Percentiles rank a stretch among this genome's conserved stretches.
Evolutionary conservation across 768 basidiomycete genomes (phyloP).

Genomic region (Mycena chlorophos): DNA sequence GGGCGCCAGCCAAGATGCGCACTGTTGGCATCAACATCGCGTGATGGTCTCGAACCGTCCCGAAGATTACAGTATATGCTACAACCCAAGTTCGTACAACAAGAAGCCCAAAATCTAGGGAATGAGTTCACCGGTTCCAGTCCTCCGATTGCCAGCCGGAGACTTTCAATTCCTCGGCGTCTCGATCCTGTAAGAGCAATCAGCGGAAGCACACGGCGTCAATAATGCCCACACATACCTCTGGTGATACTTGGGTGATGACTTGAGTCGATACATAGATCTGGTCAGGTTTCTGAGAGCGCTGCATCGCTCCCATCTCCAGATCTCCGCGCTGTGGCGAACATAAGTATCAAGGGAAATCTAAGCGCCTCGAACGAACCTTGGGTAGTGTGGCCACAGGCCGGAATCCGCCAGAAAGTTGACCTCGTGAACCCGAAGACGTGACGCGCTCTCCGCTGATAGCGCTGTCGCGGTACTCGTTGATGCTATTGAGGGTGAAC

Average conservation of each 20-base stretch:
- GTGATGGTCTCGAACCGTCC: too few relatives aligned
- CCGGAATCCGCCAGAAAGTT: slow-evolving; percentile 5
- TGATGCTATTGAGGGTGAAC: neutral
- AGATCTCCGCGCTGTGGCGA: neutral
- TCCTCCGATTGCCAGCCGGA: neutral
- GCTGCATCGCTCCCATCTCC: neutral
- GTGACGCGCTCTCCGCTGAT: neutral
- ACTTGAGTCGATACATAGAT: neutral
- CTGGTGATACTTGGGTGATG: neutral
- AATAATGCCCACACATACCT: too few relatives aligned
- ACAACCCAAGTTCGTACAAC: neutral
- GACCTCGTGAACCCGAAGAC: slow-evolving; percentile 2
- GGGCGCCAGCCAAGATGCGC: too few relatives aligned
- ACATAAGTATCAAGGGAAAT: neutral
- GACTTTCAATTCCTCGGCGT: neutral
- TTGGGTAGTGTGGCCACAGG: too few relatives aligned
- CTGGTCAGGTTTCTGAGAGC: neutral
- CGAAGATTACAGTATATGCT: neutral
- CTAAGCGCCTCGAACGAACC: neutral
- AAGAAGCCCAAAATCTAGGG: neutral
- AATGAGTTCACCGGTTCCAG: neutral
- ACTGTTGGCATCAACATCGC: too few relatives aligned
- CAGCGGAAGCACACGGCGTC: too few relatives aligned
- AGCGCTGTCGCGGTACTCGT: neutral
- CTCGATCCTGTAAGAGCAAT: neutral